Conservation (phyloP, 2,329 filamentous ascomycete species). For the Gliomastix tumulicola region DNA sequence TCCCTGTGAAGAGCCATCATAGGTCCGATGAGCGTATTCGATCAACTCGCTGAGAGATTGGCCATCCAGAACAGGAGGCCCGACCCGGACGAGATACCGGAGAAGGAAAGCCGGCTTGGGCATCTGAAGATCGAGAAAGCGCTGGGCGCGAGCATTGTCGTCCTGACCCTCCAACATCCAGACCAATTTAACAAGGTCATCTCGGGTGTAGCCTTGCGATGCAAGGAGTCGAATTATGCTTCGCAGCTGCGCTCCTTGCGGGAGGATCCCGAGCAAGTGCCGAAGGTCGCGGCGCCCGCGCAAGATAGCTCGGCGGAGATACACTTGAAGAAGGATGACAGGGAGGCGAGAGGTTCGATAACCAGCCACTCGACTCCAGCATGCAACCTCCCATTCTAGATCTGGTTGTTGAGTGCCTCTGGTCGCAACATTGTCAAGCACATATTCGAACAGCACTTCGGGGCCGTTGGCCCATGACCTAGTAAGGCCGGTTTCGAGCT, state of each 20-base stretch:
- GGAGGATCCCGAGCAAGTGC: slow-evolving; percentile 1
- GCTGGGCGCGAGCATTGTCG: not conserved
- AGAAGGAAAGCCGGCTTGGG: slow-evolving; percentile 5
- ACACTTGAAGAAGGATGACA: slow-evolving; percentile 3
- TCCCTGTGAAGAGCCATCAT: no score
- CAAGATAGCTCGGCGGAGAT: not conserved
- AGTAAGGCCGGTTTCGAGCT: slow-evolving; percentile 1
- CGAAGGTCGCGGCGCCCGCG: not conserved
- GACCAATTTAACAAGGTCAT: not conserved
- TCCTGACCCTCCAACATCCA: slow-evolving; percentile 1
- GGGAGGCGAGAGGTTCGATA: slow-evolving; percentile 2
- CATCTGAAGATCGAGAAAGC: slow-evolving; percentile 2
- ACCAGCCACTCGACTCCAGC: slow-evolving; percentile 1
- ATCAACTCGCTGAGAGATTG: not conserved
- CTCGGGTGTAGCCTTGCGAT: not conserved
- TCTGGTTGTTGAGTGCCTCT: no score
- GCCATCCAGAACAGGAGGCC: not conserved
- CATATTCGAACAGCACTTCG: no score
- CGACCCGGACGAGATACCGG: slow-evolving; percentile 1
- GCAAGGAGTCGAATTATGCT: slow-evolving; percentile 1
- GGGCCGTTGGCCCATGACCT: not conserved
- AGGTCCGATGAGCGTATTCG: not conserved
- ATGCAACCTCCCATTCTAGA: no score
- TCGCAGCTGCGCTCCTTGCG: not conserved
- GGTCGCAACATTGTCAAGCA: no score